Evolutionary conservation across 768 basidiomycete genomes (phyloP).

Genomic region (Leccinum boreale): DNA sequence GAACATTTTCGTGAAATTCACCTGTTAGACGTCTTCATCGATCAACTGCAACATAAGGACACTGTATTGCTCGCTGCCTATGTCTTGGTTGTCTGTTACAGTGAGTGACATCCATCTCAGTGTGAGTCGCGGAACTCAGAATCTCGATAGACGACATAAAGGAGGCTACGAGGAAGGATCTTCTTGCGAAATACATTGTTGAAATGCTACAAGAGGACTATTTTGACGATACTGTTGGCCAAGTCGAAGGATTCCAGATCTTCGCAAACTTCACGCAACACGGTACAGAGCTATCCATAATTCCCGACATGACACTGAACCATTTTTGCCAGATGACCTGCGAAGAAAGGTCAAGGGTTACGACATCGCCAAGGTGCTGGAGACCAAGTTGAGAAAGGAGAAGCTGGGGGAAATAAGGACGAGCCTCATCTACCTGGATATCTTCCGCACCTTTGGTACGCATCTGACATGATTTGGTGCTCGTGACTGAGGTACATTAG

Average conservation of each 20-base stretch:
- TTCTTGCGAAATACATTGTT: background rate
- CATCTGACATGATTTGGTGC: background rate
- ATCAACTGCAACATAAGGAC: background rate
- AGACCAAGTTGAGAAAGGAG: background rate
- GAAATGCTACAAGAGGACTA: background rate
- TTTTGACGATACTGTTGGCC: background rate
- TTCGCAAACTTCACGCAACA: background rate
- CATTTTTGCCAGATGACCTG: background rate
- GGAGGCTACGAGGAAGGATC: background rate
- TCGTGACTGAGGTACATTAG: background rate
- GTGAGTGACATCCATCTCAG: background rate
- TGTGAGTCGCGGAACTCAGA: background rate
- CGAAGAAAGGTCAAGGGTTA: background rate
- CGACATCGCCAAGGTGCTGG: background rate
- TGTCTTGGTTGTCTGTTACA: background rate
- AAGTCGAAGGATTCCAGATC: background rate
- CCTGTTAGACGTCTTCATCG: background rate
- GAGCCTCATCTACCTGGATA: background rate
- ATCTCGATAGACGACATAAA: background rate
- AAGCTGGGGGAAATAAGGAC: background rate
- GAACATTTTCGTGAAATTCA: background rate
- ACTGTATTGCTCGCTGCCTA: background rate
- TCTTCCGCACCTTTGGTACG: background rate
- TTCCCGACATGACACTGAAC: background rate
- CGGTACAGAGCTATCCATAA: background rate